Evolutionary conservation across 2,329 filamentous ascomycete species (phyloP), one percentile per base, ranked within the genome.

Genomic region (Colletotrichum sojae): DNA sequence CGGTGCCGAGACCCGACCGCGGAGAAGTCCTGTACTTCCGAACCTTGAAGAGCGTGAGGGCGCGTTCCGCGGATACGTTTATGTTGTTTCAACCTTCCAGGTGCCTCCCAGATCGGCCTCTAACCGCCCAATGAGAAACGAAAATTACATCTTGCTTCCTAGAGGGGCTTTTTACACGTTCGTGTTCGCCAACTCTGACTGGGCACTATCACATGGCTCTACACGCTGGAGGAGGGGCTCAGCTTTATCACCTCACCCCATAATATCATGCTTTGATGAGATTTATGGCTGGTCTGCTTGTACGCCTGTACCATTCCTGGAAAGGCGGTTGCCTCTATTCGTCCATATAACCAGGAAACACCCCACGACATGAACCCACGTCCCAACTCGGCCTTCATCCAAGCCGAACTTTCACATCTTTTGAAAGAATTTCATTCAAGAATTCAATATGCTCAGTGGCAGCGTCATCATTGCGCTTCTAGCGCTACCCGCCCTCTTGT

Each of bases 401-500:
- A 8, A 8, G 8, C 9, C 8, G 27, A 10, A 8, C 27, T 31
- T 31, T 31, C 27, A 31, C 5, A 31, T 2, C 8, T 31, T 9
- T 8, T 31, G 22, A 22, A 22, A 22, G 22, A 22, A 22, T 22
- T 22, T 22, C 22, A 22, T 22, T 22, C 22, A 22, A 22, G 22
- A 22, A 2, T 22, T 22, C 18, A 18, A 18, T 40, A 71, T 71
- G 70, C 20, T 58, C 5, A 52, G 31, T 18, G 53, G 20, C n/a
- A 36, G 31, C 6, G 10, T 43, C 15, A 25, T 39, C 5, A 15
- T 71, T 15, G 39, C 62, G 43, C 58, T 65, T 16, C 16, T 70
- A 10, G 70, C 61, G 39, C 49, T 63, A 8, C 36, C 54, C 2
- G 67, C 57, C 18, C 36, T 67, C 25, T 25, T 62, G 12, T 8